phyloP scores from a whole-genome alignment of 768 basidiomycete species.

The Collybiopsis confluens region DNA sequence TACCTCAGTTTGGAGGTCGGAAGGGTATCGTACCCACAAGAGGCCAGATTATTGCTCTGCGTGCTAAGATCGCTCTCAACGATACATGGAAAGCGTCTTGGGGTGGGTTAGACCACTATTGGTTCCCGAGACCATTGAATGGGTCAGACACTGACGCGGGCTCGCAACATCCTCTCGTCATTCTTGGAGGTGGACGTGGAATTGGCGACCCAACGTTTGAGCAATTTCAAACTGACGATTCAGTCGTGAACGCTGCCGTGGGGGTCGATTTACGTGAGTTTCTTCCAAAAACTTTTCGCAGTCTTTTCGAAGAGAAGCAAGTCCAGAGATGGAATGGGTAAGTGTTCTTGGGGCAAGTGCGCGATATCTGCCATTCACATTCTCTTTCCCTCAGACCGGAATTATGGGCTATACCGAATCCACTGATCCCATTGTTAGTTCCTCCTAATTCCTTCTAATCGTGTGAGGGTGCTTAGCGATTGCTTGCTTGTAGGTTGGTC shows the following conservation, averaged over 20 bases:
- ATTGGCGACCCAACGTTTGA: constrained; percentile 36
- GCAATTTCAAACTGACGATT: constrained; percentile 56
- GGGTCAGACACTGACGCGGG: constrained; percentile 17
- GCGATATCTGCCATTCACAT: background rate
- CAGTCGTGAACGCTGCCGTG: constrained; percentile 41
- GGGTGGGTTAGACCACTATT: constrained; percentile 62
- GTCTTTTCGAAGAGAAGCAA: constrained; percentile 41
- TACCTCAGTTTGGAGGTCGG: constrained; percentile 44
- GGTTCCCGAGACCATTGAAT: constrained; percentile 66
- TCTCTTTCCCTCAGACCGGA: constrained; percentile 51
- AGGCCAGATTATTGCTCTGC: constrained; percentile 46
- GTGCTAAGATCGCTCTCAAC: constrained; percentile 29
- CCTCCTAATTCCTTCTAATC: constrained; percentile 19
- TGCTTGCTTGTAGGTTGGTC: constrained; percentile 48
- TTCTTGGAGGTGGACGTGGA: constrained; percentile 69
- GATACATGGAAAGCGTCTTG: constrained; percentile 42
- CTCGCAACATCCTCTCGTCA: constrained; percentile 45
- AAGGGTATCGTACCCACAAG: constrained; percentile 46
- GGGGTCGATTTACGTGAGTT: constrained; percentile 50
- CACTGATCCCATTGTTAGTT: constrained; percentile 63
- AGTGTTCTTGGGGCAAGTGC: constrained; percentile 15
- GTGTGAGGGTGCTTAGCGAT: constrained; percentile 23
- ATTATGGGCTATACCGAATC: constrained; percentile 73
- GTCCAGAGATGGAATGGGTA: constrained; percentile 80
- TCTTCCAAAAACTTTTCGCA: constrained; percentile 54